These are phyloP conservation scores for Mycena alexandri DNA, from an alignment of 768 basidiomycete genomes.

Conservation along the genomic window DNA sequence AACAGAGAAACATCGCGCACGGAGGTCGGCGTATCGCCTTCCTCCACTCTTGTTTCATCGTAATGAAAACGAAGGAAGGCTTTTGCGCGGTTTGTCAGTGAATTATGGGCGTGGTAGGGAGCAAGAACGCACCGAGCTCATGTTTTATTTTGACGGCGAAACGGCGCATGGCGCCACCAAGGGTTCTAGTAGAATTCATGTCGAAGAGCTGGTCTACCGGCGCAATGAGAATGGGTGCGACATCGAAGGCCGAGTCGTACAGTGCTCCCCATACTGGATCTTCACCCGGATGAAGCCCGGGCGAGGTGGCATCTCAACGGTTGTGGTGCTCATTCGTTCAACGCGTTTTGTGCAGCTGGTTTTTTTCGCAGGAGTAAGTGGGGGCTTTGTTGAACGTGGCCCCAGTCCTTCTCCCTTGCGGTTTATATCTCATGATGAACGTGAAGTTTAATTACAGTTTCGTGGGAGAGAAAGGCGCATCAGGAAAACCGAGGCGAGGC, in stretches of 20 bases:
- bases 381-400: too few species aligned
- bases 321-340: background rate
- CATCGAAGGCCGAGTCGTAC: background rate
- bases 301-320: background rate
- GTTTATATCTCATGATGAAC: too few species aligned
- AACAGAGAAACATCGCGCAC: constrained; percentile 2
- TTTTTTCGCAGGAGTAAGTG: too few species aligned
- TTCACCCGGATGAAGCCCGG: background rate
- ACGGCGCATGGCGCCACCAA: background rate
- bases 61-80: constrained; percentile 15
- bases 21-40: constrained; percentile 13
- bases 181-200: background rate
- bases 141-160: constrained; percentile 8
- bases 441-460: too few species aligned
- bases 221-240: background rate
- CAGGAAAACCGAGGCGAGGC: too few species aligned
- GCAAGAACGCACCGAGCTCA: background rate
- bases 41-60: background rate
- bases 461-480: too few species aligned
- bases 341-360: background rate
- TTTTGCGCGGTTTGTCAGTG: background rate
- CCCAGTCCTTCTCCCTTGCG: too few species aligned
- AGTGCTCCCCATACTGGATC: background rate
- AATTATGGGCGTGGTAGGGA: background rate
- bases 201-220: constrained; percentile 4